Percentiles rank a stretch among this genome's conserved stretches.
phyloP scores from a whole-genome alignment of 1,284 basidiomycete species.

The Microbotryum scabiosae region DNA sequence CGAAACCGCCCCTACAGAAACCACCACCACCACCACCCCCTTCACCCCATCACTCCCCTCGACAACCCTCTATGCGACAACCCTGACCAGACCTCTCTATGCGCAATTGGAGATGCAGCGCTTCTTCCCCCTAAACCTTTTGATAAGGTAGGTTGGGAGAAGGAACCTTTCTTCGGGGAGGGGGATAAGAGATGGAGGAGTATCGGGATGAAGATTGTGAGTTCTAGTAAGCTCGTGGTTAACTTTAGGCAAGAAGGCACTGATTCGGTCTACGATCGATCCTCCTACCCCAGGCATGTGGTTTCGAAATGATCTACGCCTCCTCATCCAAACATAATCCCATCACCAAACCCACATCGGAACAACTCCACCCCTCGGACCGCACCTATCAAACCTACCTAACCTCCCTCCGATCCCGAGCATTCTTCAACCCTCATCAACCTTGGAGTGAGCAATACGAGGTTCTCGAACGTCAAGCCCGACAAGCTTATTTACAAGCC shows the following conservation, averaged over 20 bases:
- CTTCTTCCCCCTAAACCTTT: conserved; percentile 88
- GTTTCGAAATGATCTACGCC: conserved; percentile 89
- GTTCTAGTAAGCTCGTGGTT: no score
- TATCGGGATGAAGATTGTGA: conserved; percentile 79
- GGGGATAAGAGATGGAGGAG: conserved; percentile 63
- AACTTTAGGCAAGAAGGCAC: no score
- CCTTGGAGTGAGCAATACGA: conserved; percentile 59
- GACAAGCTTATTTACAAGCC: no score
- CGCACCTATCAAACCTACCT: conserved; percentile 11
- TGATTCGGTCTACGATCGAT: no score
- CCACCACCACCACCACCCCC: conserved; percentile 48
- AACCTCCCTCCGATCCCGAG: no score
- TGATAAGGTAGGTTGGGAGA: conserved; percentile 43
- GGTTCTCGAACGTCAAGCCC: no score
- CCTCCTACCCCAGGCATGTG: conserved; percentile 56
- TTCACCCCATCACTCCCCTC: conserved; percentile 35
- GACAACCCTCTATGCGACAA: conserved; percentile 44
- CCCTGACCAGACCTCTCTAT: conserved; percentile 83
- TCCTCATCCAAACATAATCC: conserved; percentile 51
- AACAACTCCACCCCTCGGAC: neutral
- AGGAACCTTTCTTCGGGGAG: conserved; percentile 11
- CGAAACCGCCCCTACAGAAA: conserved; percentile 13
- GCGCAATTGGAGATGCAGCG: conserved; percentile 84
- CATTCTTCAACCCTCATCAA: conserved; percentile 57
- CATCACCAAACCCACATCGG: neutral